These are phyloP conservation scores for Xylaria sp. DNA, from an alignment of 2,329 filamentous ascomycete species.

Conservation along the genomic window DNA sequence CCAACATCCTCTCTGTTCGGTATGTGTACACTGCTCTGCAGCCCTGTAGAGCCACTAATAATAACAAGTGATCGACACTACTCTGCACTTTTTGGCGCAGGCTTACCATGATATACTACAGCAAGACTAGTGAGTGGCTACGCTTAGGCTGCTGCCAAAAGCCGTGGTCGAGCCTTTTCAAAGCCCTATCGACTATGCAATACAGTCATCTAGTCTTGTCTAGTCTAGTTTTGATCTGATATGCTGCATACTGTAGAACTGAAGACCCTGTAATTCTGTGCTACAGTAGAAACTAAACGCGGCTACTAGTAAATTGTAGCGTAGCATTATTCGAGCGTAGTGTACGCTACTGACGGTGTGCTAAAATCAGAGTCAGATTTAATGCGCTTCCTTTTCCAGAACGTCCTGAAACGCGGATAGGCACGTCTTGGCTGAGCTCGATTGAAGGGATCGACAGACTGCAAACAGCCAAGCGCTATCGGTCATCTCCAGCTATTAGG, in stretches of 20 bases:
- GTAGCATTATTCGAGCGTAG: neutral
- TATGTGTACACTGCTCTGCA: neutral
- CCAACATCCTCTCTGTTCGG: neutral
- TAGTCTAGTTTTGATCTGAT: neutral
- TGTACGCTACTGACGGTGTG: neutral
- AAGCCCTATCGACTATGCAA: conserved; percentile 23
- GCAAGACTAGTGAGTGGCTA: conserved; percentile 9
- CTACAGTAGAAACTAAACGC: neutral
- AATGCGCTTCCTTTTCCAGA: conserved; percentile 38
- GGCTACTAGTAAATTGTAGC: neutral
- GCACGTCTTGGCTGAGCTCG: conserved; percentile 21
- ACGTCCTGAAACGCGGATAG: conserved; percentile 36
- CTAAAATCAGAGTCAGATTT: conserved; percentile 29
- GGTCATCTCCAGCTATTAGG: conserved; percentile 31
- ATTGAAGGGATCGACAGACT: conserved; percentile 29
- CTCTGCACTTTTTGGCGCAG: conserved; percentile 1
- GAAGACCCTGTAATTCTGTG: conserved; percentile 1
- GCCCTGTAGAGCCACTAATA: conserved; percentile 23
- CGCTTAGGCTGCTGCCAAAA: conserved; percentile 17
- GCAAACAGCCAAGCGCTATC: conserved; percentile 31
- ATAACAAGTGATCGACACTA: conserved; percentile 30
- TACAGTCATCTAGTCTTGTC: conserved; percentile 8
- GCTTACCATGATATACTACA: conserved; percentile 6
- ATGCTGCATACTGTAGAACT: neutral
- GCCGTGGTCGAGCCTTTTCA: conserved; percentile 16